Evolutionary conservation across 2,329 filamentous ascomycete genomes (phyloP).

Genomic region (Alternaria rosae): DNA sequence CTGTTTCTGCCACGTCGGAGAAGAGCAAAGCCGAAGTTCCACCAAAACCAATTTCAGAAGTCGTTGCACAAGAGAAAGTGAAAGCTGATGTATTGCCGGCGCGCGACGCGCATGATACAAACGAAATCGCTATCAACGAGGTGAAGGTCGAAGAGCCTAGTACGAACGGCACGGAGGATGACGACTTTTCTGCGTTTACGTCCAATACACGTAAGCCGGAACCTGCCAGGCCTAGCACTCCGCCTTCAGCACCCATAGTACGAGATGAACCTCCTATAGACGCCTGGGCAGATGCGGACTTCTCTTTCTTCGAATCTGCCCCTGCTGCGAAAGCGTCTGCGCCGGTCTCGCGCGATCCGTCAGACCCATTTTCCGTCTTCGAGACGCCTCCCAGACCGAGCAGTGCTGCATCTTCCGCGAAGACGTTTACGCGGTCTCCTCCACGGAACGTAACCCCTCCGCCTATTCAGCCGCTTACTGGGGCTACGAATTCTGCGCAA

Average conservation of each 20-base stretch:
- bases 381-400: conserved; percentile 22
- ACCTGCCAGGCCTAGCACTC: conserved; percentile 13
- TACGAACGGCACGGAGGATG: not conserved
- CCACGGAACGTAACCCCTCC: conserved; percentile 26
- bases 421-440: conserved; percentile 29
- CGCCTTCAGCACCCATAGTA: not conserved
- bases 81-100: not conserved
- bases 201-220: not conserved
- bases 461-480: conserved; percentile 31
- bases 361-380: conserved; percentile 39
- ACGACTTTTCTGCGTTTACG: conserved; percentile 10
- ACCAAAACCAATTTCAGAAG: not conserved
- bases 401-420: conserved; percentile 14
- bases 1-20: conserved; percentile 14
- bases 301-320: conserved; percentile 43
- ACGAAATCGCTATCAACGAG: not conserved
- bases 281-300: conserved; percentile 25
- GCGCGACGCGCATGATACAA: not conserved
- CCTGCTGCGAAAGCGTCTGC: not conserved
- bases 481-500: conserved; percentile 34
- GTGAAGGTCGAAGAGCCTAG: not conserved
- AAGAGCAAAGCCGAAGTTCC: conserved; percentile 8
- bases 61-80: not conserved
- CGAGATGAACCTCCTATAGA: conserved; percentile 13
- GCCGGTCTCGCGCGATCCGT: conserved; percentile 10